Base-by-base conservation (phyloP, 495 filamentous ascomycete genomes). In the Lasiosphaeria hispida region DNA sequence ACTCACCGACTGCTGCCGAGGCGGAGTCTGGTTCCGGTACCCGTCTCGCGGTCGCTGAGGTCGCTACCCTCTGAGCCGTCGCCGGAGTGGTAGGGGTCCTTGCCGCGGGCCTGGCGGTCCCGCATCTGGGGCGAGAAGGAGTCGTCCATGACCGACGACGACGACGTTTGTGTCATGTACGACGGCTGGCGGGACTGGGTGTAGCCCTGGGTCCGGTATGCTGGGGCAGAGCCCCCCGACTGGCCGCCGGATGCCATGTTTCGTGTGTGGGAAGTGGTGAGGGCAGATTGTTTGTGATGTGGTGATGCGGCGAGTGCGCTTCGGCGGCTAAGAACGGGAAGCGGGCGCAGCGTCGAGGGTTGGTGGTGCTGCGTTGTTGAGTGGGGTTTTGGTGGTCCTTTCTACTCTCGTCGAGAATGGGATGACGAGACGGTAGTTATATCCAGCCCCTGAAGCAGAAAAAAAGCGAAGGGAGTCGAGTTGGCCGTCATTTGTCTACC, bases 41-140 rank as follows among this genome's bases (percentile, higher is more conserved):
- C 35, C 48, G 47, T 55, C 37, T 68, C 68, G 41, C 57, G 45
- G 18, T 65, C 68, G 37, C 51, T 62, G 48, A 57, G 48, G 13
- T 67, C 64, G 19, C 65, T 69, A 9, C 63, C 71, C 6, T 64
- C 65, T 18, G 66, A 65, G 38, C 48, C 53, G 15, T 66, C 62
- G 44, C 44, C 60, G 10, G 58, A 58, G 30, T 63, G 44, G 66
- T 78, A 80, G 1, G 77, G 77, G 61, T 81, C 72, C 55, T 80
- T 81, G 17, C 79, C 79, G n/a, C 80, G 68, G 4, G 80, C 78
- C 63, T 83, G 80, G 6, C 74, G 72, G 60, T 82, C 77, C 53
- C 75, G 74, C 78, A 79, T 80, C 42, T 68, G 44, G 11, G 67
- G 30, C 9, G 75, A 73, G 65, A 77, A 73, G 23, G 33, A 10